These are phyloP conservation scores for Diplodia mutila DNA, from an alignment of 2,329 filamentous ascomycete species.

Conservation along the genomic window DNA sequence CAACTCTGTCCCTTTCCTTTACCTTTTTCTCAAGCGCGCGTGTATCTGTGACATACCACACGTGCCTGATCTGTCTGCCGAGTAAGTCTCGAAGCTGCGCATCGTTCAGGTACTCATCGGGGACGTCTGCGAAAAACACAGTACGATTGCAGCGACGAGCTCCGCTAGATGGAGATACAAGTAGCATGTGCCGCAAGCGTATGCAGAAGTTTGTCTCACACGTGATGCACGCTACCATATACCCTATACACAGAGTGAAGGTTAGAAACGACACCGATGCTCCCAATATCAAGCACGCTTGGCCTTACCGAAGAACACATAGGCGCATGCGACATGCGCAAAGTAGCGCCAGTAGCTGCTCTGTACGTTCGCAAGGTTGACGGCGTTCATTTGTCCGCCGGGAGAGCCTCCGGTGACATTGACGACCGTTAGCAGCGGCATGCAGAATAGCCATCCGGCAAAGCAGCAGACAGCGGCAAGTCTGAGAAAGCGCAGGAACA, in stretches of 20 bases:
- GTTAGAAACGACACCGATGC: slow-evolving; percentile 37
- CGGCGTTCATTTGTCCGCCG: slow-evolving; percentile 69
- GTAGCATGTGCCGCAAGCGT: slow-evolving; percentile 89
- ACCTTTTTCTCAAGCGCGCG: slow-evolving; percentile 18
- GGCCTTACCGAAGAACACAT: slow-evolving; percentile 70
- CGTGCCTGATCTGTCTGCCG: slow-evolving; percentile 14
- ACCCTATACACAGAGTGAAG: slow-evolving; percentile 86
- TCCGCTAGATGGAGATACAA: slow-evolving; percentile 80
- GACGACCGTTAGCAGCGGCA: slow-evolving; percentile 85
- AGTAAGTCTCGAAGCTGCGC: slow-evolving; percentile 12
- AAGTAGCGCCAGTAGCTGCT: slow-evolving; percentile 66
- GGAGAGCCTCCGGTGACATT: slow-evolving; percentile 78
- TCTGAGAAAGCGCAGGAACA: slow-evolving; percentile 86
- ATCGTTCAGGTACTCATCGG: slow-evolving; percentile 19
- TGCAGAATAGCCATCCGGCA: slow-evolving; percentile 74
- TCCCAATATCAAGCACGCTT: not conserved
- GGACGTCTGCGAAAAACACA: slow-evolving; percentile 67
- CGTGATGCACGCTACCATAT: too few relatives aligned
- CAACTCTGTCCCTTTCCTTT: slow-evolving; percentile 20
- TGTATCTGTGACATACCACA: slow-evolving; percentile 18
- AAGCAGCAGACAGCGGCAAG: slow-evolving; percentile 18
- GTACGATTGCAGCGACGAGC: slow-evolving; percentile 87
- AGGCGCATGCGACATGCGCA: slow-evolving; percentile 77
- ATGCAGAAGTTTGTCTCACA: slow-evolving; percentile 90
- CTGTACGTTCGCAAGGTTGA: slow-evolving; percentile 79